Base-by-base conservation (phyloP, 108 stramenopile genomes). In the Licmophora abbreviata region DNA sequence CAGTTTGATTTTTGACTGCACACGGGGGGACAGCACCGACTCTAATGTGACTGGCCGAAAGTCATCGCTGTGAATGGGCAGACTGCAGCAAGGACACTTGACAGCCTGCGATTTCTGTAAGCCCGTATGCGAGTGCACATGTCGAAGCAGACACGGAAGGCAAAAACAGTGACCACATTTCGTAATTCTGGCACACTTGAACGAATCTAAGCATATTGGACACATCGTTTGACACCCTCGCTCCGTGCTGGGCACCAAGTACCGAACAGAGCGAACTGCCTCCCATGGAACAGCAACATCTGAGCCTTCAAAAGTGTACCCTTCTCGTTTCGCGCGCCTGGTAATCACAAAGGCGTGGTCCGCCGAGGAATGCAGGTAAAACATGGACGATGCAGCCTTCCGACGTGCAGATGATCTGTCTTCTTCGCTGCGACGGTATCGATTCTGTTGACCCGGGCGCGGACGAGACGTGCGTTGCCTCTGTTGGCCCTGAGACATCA, bases 121-220 rank as follows among this genome's bases (percentile, higher is more conserved):
- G n/a, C 34, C 38, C 1, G 58, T 47, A 25, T 46, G 38, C 34
- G 69, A 52, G 30, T 82, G 65, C 8, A 80, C 57, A 42, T 85
- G 83, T 5, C 71, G 74, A n/a, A 88, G 29, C 4, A 84, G 48
- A 47, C 87, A 88, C 0, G 81, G 54, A 0, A 80, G 59, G 51
- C 87, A 88, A 63, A 84, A 88, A 40, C 37, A 47, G 60, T 88
- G 87, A 9, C 87, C 83, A 54, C 87, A 88, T 34, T 82, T 78
- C 45, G 80, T 83, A 31, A 88, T 82, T 25, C 75, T 61, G 1
- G 83, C 57, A 26, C 59, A 58, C 0, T 52, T 54, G 55, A 76
- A 77, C 38, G 65, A 63, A 44, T 77, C 79, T 48, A 88, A 57
- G 46, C 87, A 88, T 48, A 88, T 88, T 9, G 87, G 81, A 68